A percentile compares a stretch with the other conserved stretches of the same genome.
Evolutionary conservation across 1,284 basidiomycete genomes (phyloP).

Genomic region (Ganoderma sinense): DNA sequence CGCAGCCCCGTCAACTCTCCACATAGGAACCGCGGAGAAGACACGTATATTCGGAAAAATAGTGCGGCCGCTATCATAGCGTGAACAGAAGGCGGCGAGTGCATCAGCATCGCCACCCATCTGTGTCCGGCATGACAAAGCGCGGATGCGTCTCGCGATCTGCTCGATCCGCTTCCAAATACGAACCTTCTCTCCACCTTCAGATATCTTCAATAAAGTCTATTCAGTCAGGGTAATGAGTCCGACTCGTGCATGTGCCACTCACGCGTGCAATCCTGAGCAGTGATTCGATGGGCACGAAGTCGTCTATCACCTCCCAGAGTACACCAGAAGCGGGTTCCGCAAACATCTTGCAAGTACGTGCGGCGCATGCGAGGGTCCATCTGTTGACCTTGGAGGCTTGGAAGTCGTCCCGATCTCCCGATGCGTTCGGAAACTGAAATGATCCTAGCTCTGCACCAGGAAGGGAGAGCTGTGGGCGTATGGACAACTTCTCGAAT

Average conservation of each 20-base stretch:
- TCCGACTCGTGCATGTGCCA: neutral
- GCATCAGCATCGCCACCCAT: neutral
- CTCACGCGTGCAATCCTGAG: neutral
- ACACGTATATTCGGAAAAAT: neutral
- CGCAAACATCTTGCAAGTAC: neutral
- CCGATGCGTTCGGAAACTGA: neutral
- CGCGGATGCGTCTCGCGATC: neutral
- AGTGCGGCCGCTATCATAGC: neutral
- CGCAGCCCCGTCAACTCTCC: neutral
- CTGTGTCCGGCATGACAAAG: neutral
- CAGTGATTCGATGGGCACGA: neutral
- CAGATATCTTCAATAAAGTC: neutral
- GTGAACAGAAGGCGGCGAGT: neutral
- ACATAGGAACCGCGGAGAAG: neutral
- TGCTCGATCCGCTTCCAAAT: neutral
- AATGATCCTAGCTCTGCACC: neutral
- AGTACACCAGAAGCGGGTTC: neutral
- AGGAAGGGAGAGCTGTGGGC: neutral
- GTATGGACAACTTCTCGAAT: neutral
- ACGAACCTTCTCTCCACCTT: neutral
- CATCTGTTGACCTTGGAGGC: neutral
- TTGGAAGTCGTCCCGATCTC: neutral
- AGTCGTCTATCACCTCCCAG: neutral
- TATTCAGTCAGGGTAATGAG: neutral
- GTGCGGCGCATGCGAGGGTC: neutral